These are phyloP conservation scores for Malus domestica DNA, from an alignment of 306 rosid genomes.

Conservation along the genomic window ASM211411v1 NC_041793.1:21965501-21966000, in stretches of 20 bases:
- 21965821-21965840: conserved; percentile 84
- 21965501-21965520: background rate
- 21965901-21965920: background rate
- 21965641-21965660: background rate
- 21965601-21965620: background rate
- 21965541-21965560: background rate
- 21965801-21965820: conserved; percentile 93
- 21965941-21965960: conserved; percentile 73
- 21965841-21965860: conserved; percentile 81
- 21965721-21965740: background rate
- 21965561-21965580: background rate
- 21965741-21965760: background rate
- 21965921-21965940: background rate
- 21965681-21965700: background rate
- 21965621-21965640: background rate
- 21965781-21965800: conserved; percentile 66
- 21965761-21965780: background rate
- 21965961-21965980: conserved; percentile 95
- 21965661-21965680: background rate
- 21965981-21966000: conserved; percentile 72
- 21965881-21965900: conserved; percentile 14
- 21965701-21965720: background rate
- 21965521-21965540: background rate
- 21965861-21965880: conserved; percentile 70
- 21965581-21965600: background rate